Evolutionary conservation across 345 rosid genomes (phyloP).

Genomic region (Raphanus raphanistrum): DNA sequence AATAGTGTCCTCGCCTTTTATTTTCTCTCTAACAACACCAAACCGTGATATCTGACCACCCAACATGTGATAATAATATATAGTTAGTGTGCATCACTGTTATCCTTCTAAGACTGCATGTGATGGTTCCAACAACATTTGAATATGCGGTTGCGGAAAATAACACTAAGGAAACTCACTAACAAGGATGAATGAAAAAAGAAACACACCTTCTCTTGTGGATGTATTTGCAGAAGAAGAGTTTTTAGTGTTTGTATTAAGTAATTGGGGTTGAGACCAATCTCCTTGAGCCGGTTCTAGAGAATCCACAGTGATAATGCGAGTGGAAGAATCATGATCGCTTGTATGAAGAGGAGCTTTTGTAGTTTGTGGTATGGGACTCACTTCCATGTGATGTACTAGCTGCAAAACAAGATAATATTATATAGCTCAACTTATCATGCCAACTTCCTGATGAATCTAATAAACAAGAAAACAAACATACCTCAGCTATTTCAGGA

Average conservation of each 20-base stretch:
- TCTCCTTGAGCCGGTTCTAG: slow-evolving; percentile 15
- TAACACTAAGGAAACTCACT: not conserved
- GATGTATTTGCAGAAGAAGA: slow-evolving; percentile 5
- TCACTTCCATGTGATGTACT: slow-evolving; percentile 57
- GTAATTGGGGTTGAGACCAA: slow-evolving; percentile 15
- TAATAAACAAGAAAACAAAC: slow-evolving; percentile 9
- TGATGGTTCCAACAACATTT: too few species aligned
- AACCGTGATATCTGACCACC: slow-evolving; percentile 50
- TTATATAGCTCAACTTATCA: not conserved
- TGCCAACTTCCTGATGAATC: not conserved
- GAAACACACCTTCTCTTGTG: slow-evolving; percentile 12
- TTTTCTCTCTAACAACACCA: slow-evolving; percentile 46
- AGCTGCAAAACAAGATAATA: slow-evolving; percentile 45
- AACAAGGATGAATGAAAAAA: not conserved
- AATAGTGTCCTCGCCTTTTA: slow-evolving; percentile 43
- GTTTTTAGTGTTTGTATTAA: not conserved
- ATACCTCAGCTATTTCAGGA: slow-evolving; percentile 78
- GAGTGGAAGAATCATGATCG: slow-evolving; percentile 46
- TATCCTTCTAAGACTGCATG: too few species aligned
- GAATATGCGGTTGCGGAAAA: not conserved
- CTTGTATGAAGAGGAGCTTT: slow-evolving; percentile 35
- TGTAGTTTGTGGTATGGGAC: slow-evolving; percentile 50
- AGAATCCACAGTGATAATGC: slow-evolving; percentile 24
- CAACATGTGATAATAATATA: slow-evolving; percentile 7
- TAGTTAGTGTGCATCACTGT: too few species aligned